A percentile compares a stretch with the other conserved stretches of the same genome.
phyloP scores from a whole-genome alignment of 495 filamentous ascomycete genomes.

The Penicillium alfredii region DNA sequence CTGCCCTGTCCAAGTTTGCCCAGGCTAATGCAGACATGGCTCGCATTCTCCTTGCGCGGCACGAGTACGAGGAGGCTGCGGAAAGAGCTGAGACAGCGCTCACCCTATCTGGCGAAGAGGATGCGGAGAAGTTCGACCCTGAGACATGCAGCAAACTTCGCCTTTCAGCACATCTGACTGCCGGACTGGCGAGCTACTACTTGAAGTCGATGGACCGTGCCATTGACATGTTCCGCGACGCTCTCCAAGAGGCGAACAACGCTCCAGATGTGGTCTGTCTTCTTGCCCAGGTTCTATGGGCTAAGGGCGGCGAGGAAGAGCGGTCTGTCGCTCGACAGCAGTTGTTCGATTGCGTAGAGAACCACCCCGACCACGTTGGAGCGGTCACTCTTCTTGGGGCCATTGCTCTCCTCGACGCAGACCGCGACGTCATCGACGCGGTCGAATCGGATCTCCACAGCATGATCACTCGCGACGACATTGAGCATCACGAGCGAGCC shows the following conservation, averaged over 20 bases:
- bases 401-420: slow-evolving; percentile 73
- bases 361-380: slow-evolving; percentile 64
- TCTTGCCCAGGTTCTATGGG: slow-evolving; percentile 87
- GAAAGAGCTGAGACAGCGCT: slow-evolving; percentile 69
- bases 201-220: slow-evolving; percentile 54
- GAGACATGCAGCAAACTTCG: slow-evolving; percentile 57
- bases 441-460: slow-evolving; percentile 70
- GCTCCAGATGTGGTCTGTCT: slow-evolving; percentile 84
- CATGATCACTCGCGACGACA: slow-evolving; percentile 57
- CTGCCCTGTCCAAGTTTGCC: slow-evolving; percentile 67
- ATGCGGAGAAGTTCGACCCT: slow-evolving; percentile 49
- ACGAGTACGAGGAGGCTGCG: slow-evolving; percentile 56
- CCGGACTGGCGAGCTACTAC: slow-evolving; percentile 77
- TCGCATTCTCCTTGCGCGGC: slow-evolving; percentile 64
- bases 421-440: slow-evolving; percentile 71
- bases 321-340: slow-evolving; percentile 70
- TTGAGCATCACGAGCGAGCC: slow-evolving; percentile 39
- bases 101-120: slow-evolving; percentile 56
- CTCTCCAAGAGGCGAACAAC: slow-evolving; percentile 68
- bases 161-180: slow-evolving; percentile 79
- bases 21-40: slow-evolving; percentile 85
- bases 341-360: slow-evolving; percentile 71
- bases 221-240: slow-evolving; percentile 72
- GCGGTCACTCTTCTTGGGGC: slow-evolving; percentile 74
- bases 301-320: slow-evolving; percentile 71